These are phyloP conservation scores for Pilobolus umbonatus DNA, from an alignment of 192 early-diverging fungal genomes.

Conservation along the genomic window DNA sequence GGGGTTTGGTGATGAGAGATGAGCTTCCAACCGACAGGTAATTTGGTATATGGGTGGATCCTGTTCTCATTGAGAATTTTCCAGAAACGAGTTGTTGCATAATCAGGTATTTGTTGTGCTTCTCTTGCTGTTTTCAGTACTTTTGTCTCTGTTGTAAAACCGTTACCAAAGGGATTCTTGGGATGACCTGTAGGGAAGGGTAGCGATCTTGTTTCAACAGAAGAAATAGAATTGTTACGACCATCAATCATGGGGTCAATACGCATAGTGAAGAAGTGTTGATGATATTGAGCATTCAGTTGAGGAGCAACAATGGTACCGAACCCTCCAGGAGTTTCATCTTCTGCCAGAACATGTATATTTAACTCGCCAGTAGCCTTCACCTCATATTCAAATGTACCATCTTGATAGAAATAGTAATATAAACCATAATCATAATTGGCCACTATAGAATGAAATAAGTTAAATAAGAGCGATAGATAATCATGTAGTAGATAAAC, in stretches of 20 bases:
- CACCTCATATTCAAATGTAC: constrained; percentile 39
- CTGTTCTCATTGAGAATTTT: constrained; percentile 33
- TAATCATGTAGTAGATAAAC: background rate
- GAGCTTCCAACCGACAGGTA: constrained; percentile 33
- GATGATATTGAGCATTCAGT: constrained; percentile 37
- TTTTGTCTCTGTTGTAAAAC: constrained; percentile 21
- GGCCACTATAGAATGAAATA: constrained; percentile 26
- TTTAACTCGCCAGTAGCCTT: constrained; percentile 41
- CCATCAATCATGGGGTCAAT: constrained; percentile 42
- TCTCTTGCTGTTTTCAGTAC: constrained; percentile 28
- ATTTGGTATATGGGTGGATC: constrained; percentile 28
- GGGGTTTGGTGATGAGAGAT: constrained; percentile 21
- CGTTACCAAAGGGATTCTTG: constrained; percentile 30
- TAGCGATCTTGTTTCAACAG: constrained; percentile 20
- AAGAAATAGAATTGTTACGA: constrained; percentile 28
- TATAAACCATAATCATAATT: constrained; percentile 40
- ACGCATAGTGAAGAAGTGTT: constrained; percentile 42
- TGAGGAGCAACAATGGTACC: constrained; percentile 38
- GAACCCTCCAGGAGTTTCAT: constrained; percentile 28
- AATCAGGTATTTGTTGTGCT: constrained; percentile 14
- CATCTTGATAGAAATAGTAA: constrained; percentile 41
- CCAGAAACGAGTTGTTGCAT: constrained; percentile 30
- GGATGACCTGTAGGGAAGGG: constrained; percentile 32
- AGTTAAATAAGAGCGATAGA: background rate
- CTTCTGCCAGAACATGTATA: constrained; percentile 37